These are phyloP conservation scores for Cyberlindnera lachancei DNA, from an alignment of 805 yeast species.

Conservation along the genomic window DNA sequence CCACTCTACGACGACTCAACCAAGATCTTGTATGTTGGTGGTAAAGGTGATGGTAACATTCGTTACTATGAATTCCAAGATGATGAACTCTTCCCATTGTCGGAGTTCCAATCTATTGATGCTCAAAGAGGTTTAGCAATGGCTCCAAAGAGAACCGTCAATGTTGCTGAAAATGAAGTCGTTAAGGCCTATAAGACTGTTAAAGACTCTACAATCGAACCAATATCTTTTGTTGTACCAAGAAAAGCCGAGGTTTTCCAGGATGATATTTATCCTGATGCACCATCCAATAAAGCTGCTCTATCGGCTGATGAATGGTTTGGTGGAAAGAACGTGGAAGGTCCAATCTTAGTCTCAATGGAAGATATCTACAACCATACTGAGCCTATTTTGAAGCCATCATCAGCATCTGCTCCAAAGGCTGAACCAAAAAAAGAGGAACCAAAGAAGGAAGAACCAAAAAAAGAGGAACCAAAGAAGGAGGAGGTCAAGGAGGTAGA, in stretches of 20 bases:
- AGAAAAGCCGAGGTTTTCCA: slow-evolving; percentile 91
- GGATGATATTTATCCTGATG: slow-evolving; percentile 86
- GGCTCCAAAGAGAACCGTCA: slow-evolving; percentile 76
- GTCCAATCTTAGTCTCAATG: slow-evolving; percentile 76
- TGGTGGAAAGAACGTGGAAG: slow-evolving; percentile 68
- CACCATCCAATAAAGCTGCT: slow-evolving; percentile 77
- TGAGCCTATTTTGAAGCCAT: slow-evolving; percentile 37
- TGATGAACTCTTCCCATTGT: slow-evolving; percentile 73
- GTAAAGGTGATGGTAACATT: slow-evolving; percentile 97
- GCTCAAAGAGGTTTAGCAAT: slow-evolving; percentile 96
- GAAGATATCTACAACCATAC: slow-evolving; percentile 73
- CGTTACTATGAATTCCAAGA: slow-evolving; percentile 86
- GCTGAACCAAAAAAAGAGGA: slow-evolving; percentile 15
- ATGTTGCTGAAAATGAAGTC: slow-evolving; percentile 78
- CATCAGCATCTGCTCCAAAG: slow-evolving; percentile 26
- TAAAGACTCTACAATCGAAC: slow-evolving; percentile 78
- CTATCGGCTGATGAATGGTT: slow-evolving; percentile 73
- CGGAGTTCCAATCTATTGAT: slow-evolving; percentile 84
- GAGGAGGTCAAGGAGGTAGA: slow-evolving; percentile 15
- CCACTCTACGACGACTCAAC: slow-evolving; percentile 84
- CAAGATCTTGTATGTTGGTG: slow-evolving; percentile 79
- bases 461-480: slow-evolving; percentile 19
- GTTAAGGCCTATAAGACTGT: slow-evolving; percentile 80
- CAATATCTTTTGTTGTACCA: slow-evolving; percentile 88
- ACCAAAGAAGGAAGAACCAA: slow-evolving; percentile 15